Evolutionary conservation across 805 yeast species (phyloP), one percentile per base, ranked within the genome.

Genomic region (Metschnikowia amazonensis): DNA sequence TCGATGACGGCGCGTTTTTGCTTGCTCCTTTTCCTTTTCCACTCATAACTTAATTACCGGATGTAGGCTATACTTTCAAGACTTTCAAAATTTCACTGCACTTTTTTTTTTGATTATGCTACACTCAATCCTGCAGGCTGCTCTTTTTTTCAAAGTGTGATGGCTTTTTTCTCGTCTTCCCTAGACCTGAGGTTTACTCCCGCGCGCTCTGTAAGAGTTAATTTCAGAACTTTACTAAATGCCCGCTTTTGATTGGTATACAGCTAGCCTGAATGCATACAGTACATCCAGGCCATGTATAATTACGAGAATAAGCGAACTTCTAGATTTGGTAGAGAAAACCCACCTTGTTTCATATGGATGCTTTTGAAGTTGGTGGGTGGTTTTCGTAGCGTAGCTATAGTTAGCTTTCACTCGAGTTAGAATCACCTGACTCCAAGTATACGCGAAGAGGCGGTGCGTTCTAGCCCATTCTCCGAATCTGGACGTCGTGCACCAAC

Each of bases 201-300:
- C 17, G 43, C 44, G 46, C 40, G 39, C 41, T 18, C 29, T 31
- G 34, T 18, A 36, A 13, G 53, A 50, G 64, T 61, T 51, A 47
- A 42, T 50, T 7, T 46, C 53, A 51, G 62, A 34, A 46, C 57
- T 53, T 61, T 49, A 61, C 60, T 59, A 60, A n/a, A 55, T 50
- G 46, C 44, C 33, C 4, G 33, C 21, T 18, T 20, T n/a, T 52
- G 48, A 61, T 60, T 60, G 65, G 65, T 37, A 43, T n/a, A 17
- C 30, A n/a, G 25, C 14, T n/a, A 7, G 5, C 9, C 5, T 2
- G 5, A 14, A 29, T 23, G 38, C 29, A 23, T 9, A 21, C 10
- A 11, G 23, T 18, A 9, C 16, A 5, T 11, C 6, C 14, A 11
- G 10, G 7, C 24, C 10, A 10, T 5, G 17, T 11, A n/a, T n/a